These are phyloP conservation scores for Bassia scoparia DNA, from an alignment of 148 eudicot species.

Conservation along the genomic window DNA sequence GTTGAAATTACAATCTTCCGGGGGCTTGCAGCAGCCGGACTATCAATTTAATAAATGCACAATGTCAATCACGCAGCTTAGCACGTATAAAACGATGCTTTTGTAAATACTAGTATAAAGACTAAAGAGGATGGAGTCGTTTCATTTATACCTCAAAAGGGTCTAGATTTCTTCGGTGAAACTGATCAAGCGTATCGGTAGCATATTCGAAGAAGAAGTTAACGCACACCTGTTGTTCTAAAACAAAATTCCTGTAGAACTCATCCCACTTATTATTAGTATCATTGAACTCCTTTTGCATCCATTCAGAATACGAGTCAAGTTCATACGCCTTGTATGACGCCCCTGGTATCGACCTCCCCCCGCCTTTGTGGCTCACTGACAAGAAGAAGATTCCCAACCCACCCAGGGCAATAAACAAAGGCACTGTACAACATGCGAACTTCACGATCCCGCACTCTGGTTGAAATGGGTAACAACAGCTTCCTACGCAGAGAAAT, in stretches of 20 bases:
- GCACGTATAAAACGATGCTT: too few species aligned
- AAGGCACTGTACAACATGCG: not conserved
- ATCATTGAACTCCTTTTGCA: slow-evolving; percentile 4
- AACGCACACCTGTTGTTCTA: not conserved
- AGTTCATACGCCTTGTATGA: not conserved
- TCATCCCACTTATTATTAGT: not conserved
- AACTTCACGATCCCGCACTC: not conserved
- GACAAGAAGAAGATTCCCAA: not conserved
- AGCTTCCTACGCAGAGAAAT: too few species aligned
- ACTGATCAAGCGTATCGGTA: not conserved
- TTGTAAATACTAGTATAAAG: too few species aligned
- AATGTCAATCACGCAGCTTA: too few species aligned
- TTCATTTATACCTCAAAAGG: not conserved
- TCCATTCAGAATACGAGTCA: slow-evolving; percentile 6
- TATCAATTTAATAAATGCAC: not conserved
- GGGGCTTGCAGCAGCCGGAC: slow-evolving; percentile 12
- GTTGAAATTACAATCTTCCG: slow-evolving; percentile 18
- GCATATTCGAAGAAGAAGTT: not conserved
- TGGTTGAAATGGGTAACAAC: too few species aligned
- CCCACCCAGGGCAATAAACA: not conserved
- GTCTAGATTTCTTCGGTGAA: not conserved
- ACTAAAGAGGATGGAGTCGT: too few species aligned
- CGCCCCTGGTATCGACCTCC: not conserved
- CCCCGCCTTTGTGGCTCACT: not conserved
- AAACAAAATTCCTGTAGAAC: slow-evolving; percentile 7